phyloP scores from a whole-genome alignment of 2,329 filamentous ascomycete species.

The Lecanicillium sp. region DNA sequence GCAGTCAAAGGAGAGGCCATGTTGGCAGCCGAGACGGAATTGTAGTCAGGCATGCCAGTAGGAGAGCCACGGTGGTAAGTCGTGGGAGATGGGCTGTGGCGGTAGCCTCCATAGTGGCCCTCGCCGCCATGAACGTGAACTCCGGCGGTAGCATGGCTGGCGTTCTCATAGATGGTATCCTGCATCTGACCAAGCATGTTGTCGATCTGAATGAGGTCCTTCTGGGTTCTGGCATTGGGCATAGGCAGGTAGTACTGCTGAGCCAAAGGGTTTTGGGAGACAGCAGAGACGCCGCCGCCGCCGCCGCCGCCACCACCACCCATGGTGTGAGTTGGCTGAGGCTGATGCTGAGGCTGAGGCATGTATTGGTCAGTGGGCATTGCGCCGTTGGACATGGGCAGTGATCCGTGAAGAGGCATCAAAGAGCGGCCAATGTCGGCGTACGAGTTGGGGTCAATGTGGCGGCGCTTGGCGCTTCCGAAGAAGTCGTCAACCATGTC shows the following conservation, averaged over 20 bases:
- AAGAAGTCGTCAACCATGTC: constrained; percentile 93
- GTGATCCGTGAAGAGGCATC: constrained; percentile 68
- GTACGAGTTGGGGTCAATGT: constrained; percentile 85
- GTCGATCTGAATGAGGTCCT: constrained; percentile 87
- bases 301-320: constrained; percentile 40
- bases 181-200: constrained; percentile 94
- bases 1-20: constrained; percentile 53
- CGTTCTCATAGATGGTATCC: constrained; percentile 89
- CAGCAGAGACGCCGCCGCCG: constrained; percentile 46
- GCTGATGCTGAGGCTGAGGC: constrained; percentile 18
- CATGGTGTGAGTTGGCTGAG: constrained; percentile 22
- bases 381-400: constrained; percentile 48
- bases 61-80: constrained; percentile 28
- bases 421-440: constrained; percentile 84
- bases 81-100: constrained; percentile 47
- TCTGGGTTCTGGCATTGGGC: constrained; percentile 84
- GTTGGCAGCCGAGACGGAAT: constrained; percentile 42
- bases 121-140: constrained; percentile 65
- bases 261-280: constrained; percentile 46
- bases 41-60: constrained; percentile 23
- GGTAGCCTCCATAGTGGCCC: constrained; percentile 50
- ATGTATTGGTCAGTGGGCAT: constrained; percentile 48
- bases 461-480: constrained; percentile 81
- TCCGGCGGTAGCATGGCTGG: constrained; percentile 71
- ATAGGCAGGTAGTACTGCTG: constrained; percentile 86